Evolutionary conservation across 177 flowering plant genomes (phyloP).

Genomic region (Telopea speciosissima): DNA sequence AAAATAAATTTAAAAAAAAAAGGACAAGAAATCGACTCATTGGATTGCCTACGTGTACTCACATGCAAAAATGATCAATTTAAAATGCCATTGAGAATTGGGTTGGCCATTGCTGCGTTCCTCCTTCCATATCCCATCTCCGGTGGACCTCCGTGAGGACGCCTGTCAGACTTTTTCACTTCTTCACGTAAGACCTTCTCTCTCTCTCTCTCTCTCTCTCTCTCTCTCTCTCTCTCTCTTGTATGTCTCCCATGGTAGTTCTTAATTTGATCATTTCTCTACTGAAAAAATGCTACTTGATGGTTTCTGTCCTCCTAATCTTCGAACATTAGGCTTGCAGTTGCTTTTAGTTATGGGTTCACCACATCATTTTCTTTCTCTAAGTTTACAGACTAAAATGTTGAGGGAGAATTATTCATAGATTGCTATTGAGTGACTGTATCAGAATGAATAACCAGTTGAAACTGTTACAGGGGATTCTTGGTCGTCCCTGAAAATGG

Average conservation of each 20-base stretch:
- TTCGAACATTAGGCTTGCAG: not conserved
- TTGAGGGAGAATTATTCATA: not conserved
- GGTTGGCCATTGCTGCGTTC: not conserved
- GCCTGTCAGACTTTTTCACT: not conserved
- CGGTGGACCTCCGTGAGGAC: not conserved
- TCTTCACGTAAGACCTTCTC: not conserved
- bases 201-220: constrained; percentile 6
- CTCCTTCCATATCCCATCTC: not conserved
- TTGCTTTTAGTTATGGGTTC: not conserved
- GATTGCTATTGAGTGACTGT: not conserved
- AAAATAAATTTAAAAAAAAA: no score
- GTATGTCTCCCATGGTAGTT: not conserved
- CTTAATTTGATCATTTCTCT: not conserved
- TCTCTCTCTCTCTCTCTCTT: not conserved
- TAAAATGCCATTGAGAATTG: not conserved
- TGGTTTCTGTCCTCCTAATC: not conserved
- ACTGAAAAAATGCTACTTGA: not conserved
- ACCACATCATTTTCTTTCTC: no score
- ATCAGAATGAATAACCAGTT: not conserved
- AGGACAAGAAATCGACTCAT: no score
- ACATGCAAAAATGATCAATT: no score
- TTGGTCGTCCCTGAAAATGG: not conserved
- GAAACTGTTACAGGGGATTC: not conserved
- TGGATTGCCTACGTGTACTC: no score
- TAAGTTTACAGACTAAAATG: not conserved